Percentiles rank a stretch among this genome's conserved stretches.
phyloP scores from a whole-genome alignment of 2,329 filamentous ascomycete species.

The Aspergillus transmontanensis region DNA sequence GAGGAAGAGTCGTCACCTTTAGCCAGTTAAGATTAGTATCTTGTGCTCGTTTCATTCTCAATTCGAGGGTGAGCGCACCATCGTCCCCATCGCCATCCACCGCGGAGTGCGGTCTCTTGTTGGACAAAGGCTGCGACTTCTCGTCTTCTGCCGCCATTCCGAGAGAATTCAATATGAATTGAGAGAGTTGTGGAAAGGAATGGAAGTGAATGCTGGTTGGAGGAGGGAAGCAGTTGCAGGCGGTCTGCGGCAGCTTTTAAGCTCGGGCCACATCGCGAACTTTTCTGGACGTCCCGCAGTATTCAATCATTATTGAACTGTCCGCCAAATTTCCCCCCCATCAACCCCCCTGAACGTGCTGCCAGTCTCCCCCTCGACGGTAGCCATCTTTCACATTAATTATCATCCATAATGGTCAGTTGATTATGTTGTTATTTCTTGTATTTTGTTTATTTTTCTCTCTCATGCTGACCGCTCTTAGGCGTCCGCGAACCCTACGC shows the following conservation, averaged over 20 bases:
- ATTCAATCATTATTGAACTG: conserved; percentile 11
- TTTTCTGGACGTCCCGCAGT: conserved; percentile 32
- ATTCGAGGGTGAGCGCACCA: conserved; percentile 25
- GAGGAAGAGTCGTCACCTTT: conserved; percentile 59
- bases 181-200: neutral
- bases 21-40: conserved; percentile 14
- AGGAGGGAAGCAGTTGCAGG: conserved; percentile 7
- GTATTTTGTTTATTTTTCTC: neutral
- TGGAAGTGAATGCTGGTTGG: conserved; percentile 6
- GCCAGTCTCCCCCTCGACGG: conserved; percentile 17
- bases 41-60: neutral
- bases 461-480: conserved; percentile 21
- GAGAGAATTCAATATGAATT: neutral
- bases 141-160: conserved; percentile 35
- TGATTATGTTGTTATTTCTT: too few relatives aligned
- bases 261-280: conserved; percentile 34
- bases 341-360: conserved; percentile 22
- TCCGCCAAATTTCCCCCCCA: conserved; percentile 12
- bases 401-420: conserved; percentile 35
- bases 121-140: conserved; percentile 32
- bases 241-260: conserved; percentile 21
- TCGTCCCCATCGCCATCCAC: conserved; percentile 52
- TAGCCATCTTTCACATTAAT: conserved; percentile 21
- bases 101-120: conserved; percentile 61
- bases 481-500: conserved; percentile 72